phyloP scores from a whole-genome alignment of 108 stramenopile species.

The Cafeteria roenbergensis region DNA sequence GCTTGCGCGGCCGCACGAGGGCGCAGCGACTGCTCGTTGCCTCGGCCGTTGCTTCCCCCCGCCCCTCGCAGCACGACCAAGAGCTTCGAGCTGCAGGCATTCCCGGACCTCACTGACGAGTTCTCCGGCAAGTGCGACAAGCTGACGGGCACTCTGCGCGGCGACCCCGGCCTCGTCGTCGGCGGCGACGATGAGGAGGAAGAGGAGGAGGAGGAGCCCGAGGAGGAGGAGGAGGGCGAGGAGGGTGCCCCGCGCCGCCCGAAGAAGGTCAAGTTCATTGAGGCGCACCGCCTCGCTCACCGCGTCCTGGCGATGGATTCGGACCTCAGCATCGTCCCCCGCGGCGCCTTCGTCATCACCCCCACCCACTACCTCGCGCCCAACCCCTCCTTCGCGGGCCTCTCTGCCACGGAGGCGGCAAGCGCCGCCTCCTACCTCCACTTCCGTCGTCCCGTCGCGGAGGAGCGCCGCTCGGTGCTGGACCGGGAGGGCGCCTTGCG shows the following conservation, averaged over 20 bases:
- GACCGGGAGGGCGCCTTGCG: constrained; percentile 32
- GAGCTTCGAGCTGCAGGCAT: constrained; percentile 9
- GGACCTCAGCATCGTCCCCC: constrained; percentile 15
- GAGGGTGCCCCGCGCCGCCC: constrained; percentile 4
- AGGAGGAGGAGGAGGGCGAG: constrained; percentile 17
- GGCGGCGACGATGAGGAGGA: constrained; percentile 6
- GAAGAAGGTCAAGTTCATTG: constrained; percentile 20
- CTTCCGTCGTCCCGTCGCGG: constrained; percentile 31
- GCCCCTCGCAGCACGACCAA: constrained; percentile 15
- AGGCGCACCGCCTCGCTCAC: constrained; percentile 29
- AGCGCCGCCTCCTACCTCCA: constrained; percentile 31
- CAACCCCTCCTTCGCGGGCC: constrained; percentile 17
- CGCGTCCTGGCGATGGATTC: constrained; percentile 21
- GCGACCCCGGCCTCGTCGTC: constrained; percentile 10
- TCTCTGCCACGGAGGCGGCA: constrained; percentile 27
- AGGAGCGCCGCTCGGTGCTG: constrained; percentile 22
- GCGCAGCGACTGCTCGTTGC: no score
- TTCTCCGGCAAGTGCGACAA: constrained; percentile 2
- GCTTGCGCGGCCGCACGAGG: no score
- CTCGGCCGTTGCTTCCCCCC: no score
- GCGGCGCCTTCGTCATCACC: constrained; percentile 24
- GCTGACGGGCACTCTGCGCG: background rate
- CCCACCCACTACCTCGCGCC: constrained; percentile 15
- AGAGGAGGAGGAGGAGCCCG: background rate
- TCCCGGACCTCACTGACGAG: constrained; percentile 5